Base-by-base conservation (phyloP, 805 yeast species). In the Yarrowia hollandica region DNA sequence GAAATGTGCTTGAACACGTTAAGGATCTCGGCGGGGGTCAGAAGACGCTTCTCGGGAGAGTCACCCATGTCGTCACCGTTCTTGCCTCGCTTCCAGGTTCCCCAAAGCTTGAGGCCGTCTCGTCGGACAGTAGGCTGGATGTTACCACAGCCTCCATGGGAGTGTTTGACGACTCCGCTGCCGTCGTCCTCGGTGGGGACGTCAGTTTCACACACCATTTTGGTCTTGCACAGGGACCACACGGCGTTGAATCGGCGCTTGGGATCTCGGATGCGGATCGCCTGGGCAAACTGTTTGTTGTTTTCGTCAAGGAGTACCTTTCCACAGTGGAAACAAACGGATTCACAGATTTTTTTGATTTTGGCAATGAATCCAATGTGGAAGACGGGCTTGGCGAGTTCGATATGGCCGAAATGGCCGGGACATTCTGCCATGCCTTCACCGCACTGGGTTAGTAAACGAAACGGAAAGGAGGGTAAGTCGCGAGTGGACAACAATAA, bases 401-500 rank as follows among this genome's bases (percentile, higher is more conserved):
- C 99, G 62, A 94, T 94, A 71, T 94, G 99, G 66, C 99, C 99
- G 75, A 94, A 94, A 77, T 94, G 99, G 62, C 99, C 99, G 0
- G 98, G 98, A 75, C 99, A 94, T 72, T 94, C 98, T 62, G 92
- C 89, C 97, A 94, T 94, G 67, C 92, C 97, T 74, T 94, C 99
- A 68, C 97, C 96, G 80, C 99, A 94, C 74, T 70, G 60, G 18
- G 22, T 55, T 55, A 44, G 59, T 54, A 59, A 19, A 5, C 11
- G 19, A 18, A 4, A 7, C 22, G 22, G 9, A 22, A 7, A 3
- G 30, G 30, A 12, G 9, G 30, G 30, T 26, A 3, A 12, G 30
- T 26, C 7, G 30, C 9, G 30, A n/a, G n/a, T n/a, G n/a, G n/a
- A n/a, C n/a, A n/a, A n/a, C n/a, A n/a, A n/a, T n/a, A n/a, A n/a